phyloP scores from a whole-genome alignment of 2,329 filamentous ascomycete species.

The Thielaviopsis populi region DNA sequence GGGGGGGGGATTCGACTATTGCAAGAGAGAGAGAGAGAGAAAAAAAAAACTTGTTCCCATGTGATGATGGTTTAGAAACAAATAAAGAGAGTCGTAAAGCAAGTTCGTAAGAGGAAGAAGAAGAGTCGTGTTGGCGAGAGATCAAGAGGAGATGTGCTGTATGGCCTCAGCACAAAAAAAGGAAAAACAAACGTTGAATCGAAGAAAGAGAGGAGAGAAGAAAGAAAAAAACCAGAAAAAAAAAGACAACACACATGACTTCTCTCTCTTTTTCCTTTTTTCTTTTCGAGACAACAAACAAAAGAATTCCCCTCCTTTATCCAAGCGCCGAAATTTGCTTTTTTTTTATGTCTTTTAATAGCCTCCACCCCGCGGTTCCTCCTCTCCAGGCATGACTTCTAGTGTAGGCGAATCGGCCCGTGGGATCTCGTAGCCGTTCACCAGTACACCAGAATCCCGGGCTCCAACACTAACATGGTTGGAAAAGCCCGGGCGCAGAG shows the following conservation, averaged over 20 bases:
- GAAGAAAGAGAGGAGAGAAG: constrained; percentile 1
- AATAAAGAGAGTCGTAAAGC: neutral
- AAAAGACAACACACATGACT: constrained; percentile 1
- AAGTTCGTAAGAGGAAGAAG: constrained; percentile 9
- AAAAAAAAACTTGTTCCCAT: neutral
- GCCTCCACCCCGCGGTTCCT: neutral
- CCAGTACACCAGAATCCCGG: constrained; percentile 6
- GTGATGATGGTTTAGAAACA: neutral
- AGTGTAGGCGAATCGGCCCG: constrained; percentile 13
- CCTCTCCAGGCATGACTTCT: constrained; percentile 8
- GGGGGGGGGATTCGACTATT: neutral
- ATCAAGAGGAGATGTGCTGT: constrained; percentile 7
- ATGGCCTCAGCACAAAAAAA: constrained; percentile 9
- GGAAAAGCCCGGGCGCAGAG: constrained; percentile 16
- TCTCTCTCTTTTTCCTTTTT: neutral
- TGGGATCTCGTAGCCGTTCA: constrained; percentile 11
- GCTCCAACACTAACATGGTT: constrained; percentile 15
- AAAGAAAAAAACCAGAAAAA: constrained; percentile 10
- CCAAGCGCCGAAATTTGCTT: constrained; percentile 10
- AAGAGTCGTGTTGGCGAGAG: neutral
- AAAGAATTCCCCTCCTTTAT: constrained; percentile 3
- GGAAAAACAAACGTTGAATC: constrained; percentile 3
- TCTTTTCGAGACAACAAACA: constrained; percentile 1
- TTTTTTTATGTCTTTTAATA: constrained; percentile 6
- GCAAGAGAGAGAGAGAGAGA: neutral